Evolutionary conservation across 1,139 yeast genomes (phyloP).

Genomic region (Sugiyamaella paludigena): DNA sequence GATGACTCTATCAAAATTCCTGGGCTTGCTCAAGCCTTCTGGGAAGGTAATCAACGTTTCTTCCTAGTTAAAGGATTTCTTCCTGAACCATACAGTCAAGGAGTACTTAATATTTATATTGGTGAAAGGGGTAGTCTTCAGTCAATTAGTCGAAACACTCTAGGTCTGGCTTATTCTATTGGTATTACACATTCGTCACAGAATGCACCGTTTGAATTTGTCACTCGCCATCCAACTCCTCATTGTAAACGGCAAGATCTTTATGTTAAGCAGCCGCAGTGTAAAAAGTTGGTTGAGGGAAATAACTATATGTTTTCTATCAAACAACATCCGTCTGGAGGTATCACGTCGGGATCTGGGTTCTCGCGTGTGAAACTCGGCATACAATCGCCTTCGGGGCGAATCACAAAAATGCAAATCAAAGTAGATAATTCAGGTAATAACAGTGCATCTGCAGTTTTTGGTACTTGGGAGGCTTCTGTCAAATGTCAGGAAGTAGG

Average conservation of each 20-base stretch:
- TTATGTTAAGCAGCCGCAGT: conserved; percentile 83
- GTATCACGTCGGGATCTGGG: conserved; percentile 47
- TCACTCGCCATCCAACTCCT: conserved; percentile 68
- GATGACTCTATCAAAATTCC: conserved; percentile 44
- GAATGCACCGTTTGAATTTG: conserved; percentile 59
- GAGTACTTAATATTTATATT: conserved; percentile 74
- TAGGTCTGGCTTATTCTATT: conserved; percentile 68
- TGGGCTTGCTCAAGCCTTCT: conserved; percentile 71
- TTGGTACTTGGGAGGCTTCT: conserved; percentile 55
- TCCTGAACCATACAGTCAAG: conserved; percentile 65
- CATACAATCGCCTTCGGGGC: conserved; percentile 81
- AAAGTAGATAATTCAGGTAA: conserved; percentile 41
- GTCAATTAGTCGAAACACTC: conserved; percentile 48
- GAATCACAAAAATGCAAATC: conserved; percentile 58
- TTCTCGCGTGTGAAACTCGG: conserved; percentile 53
- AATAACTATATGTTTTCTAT: conserved; percentile 64
- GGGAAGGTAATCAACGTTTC: conserved; percentile 62
- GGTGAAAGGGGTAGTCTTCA: conserved; percentile 55
- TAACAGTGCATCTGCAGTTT: conserved; percentile 27
- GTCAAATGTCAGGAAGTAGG: conserved; percentile 71
- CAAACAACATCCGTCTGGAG: conserved; percentile 61
- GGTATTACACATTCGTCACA: conserved; percentile 77
- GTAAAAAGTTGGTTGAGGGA: conserved; percentile 54
- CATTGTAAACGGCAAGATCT: conserved; percentile 69
- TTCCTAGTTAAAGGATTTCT: conserved; percentile 79